Evolutionary conservation across 192 early-diverging fungal species (phyloP).

Genomic region (Coemansia interrupta): DNA sequence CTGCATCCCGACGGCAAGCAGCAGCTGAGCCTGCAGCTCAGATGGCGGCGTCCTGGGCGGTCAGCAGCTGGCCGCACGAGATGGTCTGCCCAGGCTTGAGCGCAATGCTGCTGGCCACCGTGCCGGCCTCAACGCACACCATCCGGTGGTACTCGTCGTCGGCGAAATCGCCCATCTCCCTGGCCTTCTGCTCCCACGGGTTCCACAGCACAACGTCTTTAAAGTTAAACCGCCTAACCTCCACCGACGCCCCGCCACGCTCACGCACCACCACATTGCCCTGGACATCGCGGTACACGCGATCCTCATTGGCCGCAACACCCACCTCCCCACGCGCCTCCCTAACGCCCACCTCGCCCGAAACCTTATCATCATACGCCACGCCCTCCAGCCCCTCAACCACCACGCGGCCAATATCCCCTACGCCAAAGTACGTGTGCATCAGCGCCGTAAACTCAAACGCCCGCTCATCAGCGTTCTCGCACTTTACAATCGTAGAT

Average conservation of each 20-base stretch:
- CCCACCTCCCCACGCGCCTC: slow-evolving; percentile 58
- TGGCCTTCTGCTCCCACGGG: slow-evolving; percentile 88
- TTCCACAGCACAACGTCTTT: slow-evolving; percentile 85
- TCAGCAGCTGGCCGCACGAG: slow-evolving; percentile 69
- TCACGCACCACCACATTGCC: slow-evolving; percentile 35
- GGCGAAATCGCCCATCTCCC: slow-evolving; percentile 85
- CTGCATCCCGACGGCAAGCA: too few species aligned
- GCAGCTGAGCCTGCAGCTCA: too few species aligned
- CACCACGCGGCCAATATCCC: slow-evolving; percentile 59
- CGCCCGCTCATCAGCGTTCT: slow-evolving; percentile 67
- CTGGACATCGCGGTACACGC: slow-evolving; percentile 73
- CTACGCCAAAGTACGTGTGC: slow-evolving; percentile 84
- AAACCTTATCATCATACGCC: slow-evolving; percentile 72
- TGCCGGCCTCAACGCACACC: slow-evolving; percentile 87
- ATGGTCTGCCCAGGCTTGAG: slow-evolving; percentile 67
- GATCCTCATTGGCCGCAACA: slow-evolving; percentile 74
- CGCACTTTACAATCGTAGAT: slow-evolving; percentile 66
- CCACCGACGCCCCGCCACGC: slow-evolving; percentile 20
- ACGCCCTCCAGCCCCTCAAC: slow-evolving; percentile 66
- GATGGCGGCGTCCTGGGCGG: slow-evolving; percentile 8
- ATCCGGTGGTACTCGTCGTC: slow-evolving; percentile 82
- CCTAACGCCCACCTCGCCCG: slow-evolving; percentile 17
- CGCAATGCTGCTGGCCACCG: slow-evolving; percentile 63
- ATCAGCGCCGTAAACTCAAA: slow-evolving; percentile 87
- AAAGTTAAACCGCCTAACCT: slow-evolving; percentile 43